Evolutionary conservation across 352 stramenopile genomes (phyloP), one percentile per base, ranked within the genome.

Genomic region (Pythium guiyangense): DNA sequence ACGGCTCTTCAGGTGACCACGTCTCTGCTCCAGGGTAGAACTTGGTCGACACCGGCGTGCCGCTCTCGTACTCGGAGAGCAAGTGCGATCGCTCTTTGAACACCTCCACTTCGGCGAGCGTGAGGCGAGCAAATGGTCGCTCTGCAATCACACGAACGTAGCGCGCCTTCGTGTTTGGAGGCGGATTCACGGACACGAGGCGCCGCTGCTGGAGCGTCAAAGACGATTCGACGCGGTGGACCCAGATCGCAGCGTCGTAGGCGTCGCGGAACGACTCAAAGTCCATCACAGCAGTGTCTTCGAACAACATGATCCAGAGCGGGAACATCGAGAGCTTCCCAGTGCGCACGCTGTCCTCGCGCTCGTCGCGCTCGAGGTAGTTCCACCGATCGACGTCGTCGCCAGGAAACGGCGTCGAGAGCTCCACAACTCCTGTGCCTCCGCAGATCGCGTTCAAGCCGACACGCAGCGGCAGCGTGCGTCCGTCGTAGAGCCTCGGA

Each of bases 291-390:
- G 82, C 57, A 1, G 69, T 63, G 27, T 70, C 64, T n/a, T 90
- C 79, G 45, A 88, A 92, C 5, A 95, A 60, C 57, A 93, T 62
- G 34, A 93, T 69, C 75, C 82, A 95, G 49, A 86, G 90, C 12
- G 85, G 85, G 27, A 89, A 86, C 69, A 92, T 88, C 11, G 70
- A 70, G 22, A 74, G 40, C 17, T 77, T 59, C 0, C 60, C 57
- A 25, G 60, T 67, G 3, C 35, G 54, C 4, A 55, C 55, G 20
- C 39, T 71, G 29, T 65, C 46, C n/a, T 44, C 53, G 0, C 59
- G 59, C 1, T 64, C 29, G 50, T 79, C 63, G 2, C 64, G 56
- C 0, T 69, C 53, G 1, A 52, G 34, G 54, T 86, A 86, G 14
- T 67, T 46, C 48, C 73, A 68, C 0, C 62, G 52, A 45, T 86